Base-by-base conservation (phyloP, 176 grass and related monocot genomes). In the Puccinellia tenuiflora region DNA sequence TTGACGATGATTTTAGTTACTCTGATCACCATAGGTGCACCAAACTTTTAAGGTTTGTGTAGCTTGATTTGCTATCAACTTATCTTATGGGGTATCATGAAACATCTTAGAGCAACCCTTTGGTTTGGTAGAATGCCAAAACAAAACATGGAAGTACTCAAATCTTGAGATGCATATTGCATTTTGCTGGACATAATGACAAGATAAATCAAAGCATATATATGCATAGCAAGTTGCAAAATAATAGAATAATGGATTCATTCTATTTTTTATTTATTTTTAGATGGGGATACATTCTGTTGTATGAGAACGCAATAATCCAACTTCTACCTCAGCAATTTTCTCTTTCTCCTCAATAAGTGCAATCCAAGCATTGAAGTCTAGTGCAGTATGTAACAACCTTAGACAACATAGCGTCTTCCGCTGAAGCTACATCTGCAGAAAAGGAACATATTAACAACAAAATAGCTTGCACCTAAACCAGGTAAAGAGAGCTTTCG, bases 331-430 rank as follows among this genome's bases (percentile, higher is more conserved):
- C 88, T 86, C 91, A 5, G 93, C 83, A 54, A 75, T 87, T 90
- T 81, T 95, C 83, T 98, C 91, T 13, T 89, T 98, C 83, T 98
- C 96, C 1, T 95, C 91, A 79, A 98, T 93, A 70, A 98, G 96
- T 35, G 87, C 21, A 6, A 85, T 95, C 96, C 96, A 98, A 20
- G 89, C 87, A 93, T 96, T 90, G 73, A 98, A 98, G 51, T 98
- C 91, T 18, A 96, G 33, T 34, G 33, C 73, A 5, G 76, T 90
- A 60, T 4, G 76, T 90, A 60, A 98, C 90, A 2, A 91, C 73
- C 73, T 69, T 83, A 92, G 92, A 98, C 52, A 98, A 83, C 33
- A 92, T 98, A 77, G 90, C 96, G 73, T 98, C 96, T 88, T 98
- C 96, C 0, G 91, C 87, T 33, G 96, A 93, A 85, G 86, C 85